Evolutionary conservation across 257 asterid species (phyloP).

Genomic region (Verbascum thapsus): DNA sequence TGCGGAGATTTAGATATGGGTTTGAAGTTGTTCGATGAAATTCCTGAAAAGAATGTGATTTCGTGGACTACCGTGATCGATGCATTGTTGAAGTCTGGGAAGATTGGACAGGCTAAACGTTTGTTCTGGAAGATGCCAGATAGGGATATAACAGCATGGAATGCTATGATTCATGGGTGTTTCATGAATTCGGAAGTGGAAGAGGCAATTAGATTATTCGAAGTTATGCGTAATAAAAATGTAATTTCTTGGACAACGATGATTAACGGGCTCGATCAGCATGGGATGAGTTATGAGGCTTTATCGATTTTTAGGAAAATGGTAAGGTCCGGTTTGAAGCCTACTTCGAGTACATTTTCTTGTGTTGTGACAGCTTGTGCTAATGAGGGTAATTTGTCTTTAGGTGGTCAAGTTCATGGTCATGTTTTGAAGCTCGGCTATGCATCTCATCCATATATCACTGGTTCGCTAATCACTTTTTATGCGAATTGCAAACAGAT

Average conservation of each 20-base stretch:
- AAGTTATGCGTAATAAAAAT: constrained; percentile 59
- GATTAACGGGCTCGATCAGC: constrained; percentile 79
- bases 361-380: constrained; percentile 77
- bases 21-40: constrained; percentile 59
- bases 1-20: constrained; percentile 62
- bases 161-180: constrained; percentile 73
- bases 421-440: constrained; percentile 55
- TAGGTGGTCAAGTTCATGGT: constrained; percentile 71
- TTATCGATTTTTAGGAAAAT: constrained; percentile 48
- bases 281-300: constrained; percentile 69
- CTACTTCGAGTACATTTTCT: constrained; percentile 63
- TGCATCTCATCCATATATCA: constrained; percentile 49
- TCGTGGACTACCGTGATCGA: constrained; percentile 81
- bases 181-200: constrained; percentile 59
- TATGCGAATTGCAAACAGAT: constrained; percentile 66
- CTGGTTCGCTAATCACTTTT: constrained; percentile 67
- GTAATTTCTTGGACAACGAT: constrained; percentile 81
- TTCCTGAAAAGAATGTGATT: constrained; percentile 69
- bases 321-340: constrained; percentile 53
- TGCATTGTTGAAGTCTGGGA: constrained; percentile 61
- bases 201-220: constrained; percentile 60
- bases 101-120: constrained; percentile 62
- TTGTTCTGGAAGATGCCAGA: constrained; percentile 67
- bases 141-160: constrained; percentile 81
- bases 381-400: constrained; percentile 33